These are phyloP conservation scores for Rhodotorula sp. DNA, from an alignment of 1,284 basidiomycete species.

Conservation along the genomic window DNA sequence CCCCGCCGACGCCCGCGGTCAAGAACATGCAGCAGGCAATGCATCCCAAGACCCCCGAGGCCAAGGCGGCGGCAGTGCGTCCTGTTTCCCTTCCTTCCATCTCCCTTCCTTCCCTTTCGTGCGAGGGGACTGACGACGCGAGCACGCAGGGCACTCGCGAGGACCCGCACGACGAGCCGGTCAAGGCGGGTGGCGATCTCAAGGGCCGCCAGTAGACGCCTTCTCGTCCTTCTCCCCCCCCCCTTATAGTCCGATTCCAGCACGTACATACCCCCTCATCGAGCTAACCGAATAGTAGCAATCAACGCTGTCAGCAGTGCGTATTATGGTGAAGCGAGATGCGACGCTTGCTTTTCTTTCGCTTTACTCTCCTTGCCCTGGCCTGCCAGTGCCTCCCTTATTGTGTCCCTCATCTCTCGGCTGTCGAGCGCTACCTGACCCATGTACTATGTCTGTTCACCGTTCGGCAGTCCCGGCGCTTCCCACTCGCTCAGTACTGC, in stretches of 20 bases:
- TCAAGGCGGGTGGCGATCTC: conserved; percentile 15
- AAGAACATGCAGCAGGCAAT: conserved; percentile 25
- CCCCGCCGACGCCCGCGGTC: conserved; percentile 31
- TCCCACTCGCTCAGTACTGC: neutral
- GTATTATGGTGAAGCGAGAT: no score
- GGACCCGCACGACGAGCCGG: conserved; percentile 14
- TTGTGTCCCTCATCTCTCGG: no score
- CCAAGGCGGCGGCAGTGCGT: conserved; percentile 15
- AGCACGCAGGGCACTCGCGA: conserved; percentile 2
- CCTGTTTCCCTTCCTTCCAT: neutral
- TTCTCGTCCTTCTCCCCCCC: neutral
- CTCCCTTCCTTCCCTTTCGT: no score
- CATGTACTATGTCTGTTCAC: no score
- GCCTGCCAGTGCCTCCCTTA: no score
- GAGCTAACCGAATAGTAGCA: neutral
- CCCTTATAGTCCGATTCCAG: neutral
- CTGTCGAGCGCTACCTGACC: no score
- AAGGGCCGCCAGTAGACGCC: conserved; percentile 10
- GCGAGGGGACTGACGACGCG: neutral
- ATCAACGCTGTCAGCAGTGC: no score
- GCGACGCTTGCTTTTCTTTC: no score
- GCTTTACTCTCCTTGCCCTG: no score
- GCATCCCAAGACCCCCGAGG: conserved; percentile 2
- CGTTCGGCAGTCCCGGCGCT: no score
- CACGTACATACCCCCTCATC: neutral